Conservation (phyloP, 139 green algal species). For the Picochlorum sp. region DNA sequence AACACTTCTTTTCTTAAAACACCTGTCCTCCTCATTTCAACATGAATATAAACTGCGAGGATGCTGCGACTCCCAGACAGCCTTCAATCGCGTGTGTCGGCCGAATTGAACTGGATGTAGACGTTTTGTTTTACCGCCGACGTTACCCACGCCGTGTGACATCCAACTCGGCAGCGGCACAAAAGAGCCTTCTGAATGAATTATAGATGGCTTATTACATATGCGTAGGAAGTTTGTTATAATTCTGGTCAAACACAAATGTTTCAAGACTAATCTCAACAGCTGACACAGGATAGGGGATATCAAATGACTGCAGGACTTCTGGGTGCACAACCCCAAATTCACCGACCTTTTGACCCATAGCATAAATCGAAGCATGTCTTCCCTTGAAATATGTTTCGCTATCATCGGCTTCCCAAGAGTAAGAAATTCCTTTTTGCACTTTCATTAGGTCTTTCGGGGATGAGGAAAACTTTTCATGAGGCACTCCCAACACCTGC, state of each 20-base stretch:
- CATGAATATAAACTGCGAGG: background rate
- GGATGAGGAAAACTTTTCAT: conserved; percentile 7
- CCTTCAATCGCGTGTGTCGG: no score
- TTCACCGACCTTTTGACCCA: conserved; percentile 47
- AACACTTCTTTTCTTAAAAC: background rate
- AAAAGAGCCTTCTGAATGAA: background rate
- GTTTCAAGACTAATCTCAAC: conserved; percentile 92
- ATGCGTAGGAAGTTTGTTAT: conserved; percentile 32
- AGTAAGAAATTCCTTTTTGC: conserved; percentile 46
- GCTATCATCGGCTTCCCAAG: conserved; percentile 46
- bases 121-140: no score
- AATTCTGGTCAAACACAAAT: conserved; percentile 79
- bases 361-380: conserved; percentile 42
- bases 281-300: conserved; percentile 77
- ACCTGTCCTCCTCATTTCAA: background rate
- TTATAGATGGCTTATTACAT: background rate
- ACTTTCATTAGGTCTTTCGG: background rate
- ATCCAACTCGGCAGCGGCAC: no score
- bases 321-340: conserved; percentile 96
- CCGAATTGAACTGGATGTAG: no score
- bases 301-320: conserved; percentile 73
- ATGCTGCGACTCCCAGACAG: no score
- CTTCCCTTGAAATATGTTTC: conserved; percentile 82
- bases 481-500: conserved; percentile 78
- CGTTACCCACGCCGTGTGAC: no score